A percentile compares a stretch with the other conserved stretches of the same genome.
phyloP scores from a whole-genome alignment of 495 filamentous ascomycete genomes.

The Cairneyella variabilis region DNA sequence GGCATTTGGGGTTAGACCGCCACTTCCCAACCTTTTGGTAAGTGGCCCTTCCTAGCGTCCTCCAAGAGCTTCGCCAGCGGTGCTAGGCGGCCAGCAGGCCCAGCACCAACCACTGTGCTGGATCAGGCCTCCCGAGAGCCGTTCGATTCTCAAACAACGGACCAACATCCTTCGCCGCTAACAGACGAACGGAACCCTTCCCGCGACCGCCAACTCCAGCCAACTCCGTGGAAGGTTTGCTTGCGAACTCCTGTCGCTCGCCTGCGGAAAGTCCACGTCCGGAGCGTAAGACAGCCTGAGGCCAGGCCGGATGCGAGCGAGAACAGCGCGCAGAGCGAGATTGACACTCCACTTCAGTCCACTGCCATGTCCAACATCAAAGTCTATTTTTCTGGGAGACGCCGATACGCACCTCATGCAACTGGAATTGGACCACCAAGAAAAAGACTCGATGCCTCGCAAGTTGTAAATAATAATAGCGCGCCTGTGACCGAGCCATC shows the following conservation, averaged over 20 bases:
- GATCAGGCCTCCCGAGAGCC: constrained; percentile 10
- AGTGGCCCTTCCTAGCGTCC: not conserved
- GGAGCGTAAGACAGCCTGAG: not conserved
- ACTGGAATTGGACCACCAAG: not conserved
- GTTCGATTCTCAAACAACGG: constrained; percentile 13
- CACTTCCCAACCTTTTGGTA: not conserved
- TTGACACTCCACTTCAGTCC: not conserved
- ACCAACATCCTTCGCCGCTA: not conserved
- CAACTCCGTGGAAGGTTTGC: too few species aligned
- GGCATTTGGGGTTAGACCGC: not conserved
- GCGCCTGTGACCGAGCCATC: too few species aligned
- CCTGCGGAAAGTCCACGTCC: too few species aligned
- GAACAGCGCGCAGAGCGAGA: not conserved
- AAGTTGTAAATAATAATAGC: too few species aligned
- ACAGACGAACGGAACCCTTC: not conserved
- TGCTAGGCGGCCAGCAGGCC: not conserved
- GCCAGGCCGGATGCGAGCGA: not conserved
- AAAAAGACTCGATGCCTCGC: not conserved
- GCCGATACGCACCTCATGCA: not conserved
- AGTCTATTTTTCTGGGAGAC: not conserved
- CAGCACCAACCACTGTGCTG: not conserved
- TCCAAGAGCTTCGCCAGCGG: too few species aligned
- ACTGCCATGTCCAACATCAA: not conserved
- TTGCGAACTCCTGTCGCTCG: too few species aligned
- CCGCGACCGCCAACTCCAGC: not conserved